Percentiles rank a stretch among this genome's conserved stretches.
Evolutionary conservation across 352 stramenopile genomes (phyloP).

Genomic region (Globisporangium nunn): DNA sequence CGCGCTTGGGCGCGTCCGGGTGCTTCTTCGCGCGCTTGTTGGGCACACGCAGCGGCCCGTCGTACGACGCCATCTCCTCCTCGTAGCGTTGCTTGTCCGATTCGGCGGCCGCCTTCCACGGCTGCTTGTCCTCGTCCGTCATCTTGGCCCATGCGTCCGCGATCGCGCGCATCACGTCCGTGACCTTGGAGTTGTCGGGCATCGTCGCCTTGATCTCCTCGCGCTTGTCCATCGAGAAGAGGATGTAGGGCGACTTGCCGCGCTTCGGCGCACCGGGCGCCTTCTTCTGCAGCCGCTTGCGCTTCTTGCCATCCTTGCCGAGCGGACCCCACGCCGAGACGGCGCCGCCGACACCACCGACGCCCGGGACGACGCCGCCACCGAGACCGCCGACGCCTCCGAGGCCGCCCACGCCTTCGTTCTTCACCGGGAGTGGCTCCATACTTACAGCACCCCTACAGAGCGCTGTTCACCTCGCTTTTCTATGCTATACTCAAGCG

Average conservation of each 20-base stretch:
- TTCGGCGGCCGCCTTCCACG: slow-evolving; percentile 90
- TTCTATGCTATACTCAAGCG: slow-evolving; percentile 81
- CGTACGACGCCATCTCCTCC: slow-evolving; percentile 90
- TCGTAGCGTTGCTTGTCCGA: slow-evolving; percentile 93
- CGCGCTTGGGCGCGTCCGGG: slow-evolving; percentile 90
- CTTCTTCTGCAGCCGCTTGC: slow-evolving; percentile 88
- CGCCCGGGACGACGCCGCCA: background rate
- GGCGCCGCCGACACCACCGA: slow-evolving; percentile 1
- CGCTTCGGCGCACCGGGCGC: slow-evolving; percentile 84
- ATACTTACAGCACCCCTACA: slow-evolving; percentile 5
- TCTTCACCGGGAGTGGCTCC: slow-evolving; percentile 1
- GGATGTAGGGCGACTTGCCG: slow-evolving; percentile 88
- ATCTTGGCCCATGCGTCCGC: slow-evolving; percentile 88
- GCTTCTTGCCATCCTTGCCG: slow-evolving; percentile 80
- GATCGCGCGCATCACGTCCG: slow-evolving; percentile 89
- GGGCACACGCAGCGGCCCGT: slow-evolving; percentile 85
- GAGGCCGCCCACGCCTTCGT: background rate
- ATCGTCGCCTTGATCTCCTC: slow-evolving; percentile 86
- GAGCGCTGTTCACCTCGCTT: slow-evolving; percentile 37
- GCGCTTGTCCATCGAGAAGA: slow-evolving; percentile 90
- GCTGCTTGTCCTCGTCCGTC: slow-evolving; percentile 84
- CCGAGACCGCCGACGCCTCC: background rate
- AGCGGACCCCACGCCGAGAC: slow-evolving; percentile 54
- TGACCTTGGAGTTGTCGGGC: slow-evolving; percentile 84
- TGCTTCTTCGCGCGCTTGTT: slow-evolving; percentile 95